Conservation (phyloP, 2,329 filamentous ascomycete species). For the Penicillium sp. region DNA sequence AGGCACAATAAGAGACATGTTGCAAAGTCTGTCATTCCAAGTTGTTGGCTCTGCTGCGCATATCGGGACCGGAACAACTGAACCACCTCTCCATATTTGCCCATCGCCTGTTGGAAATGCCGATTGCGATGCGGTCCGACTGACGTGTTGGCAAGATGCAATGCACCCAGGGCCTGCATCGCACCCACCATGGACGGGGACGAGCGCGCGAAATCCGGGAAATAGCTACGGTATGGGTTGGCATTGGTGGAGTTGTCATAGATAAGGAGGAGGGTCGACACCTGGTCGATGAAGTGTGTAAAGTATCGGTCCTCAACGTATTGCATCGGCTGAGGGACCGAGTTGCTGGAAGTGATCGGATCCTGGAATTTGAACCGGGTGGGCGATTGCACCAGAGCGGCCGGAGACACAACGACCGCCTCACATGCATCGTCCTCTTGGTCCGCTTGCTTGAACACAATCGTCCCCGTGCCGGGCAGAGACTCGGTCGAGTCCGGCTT, state of each 20-base stretch:
- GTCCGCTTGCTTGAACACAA: slow-evolving; percentile 11
- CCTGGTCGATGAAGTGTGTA: slow-evolving; percentile 35
- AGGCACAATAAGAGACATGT: slow-evolving; percentile 36
- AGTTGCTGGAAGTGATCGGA: slow-evolving; percentile 15
- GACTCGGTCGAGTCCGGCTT: slow-evolving; percentile 16
- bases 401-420: slow-evolving; percentile 28
- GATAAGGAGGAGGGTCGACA: slow-evolving; percentile 35
- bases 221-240: slow-evolving; percentile 37
- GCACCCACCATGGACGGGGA: slow-evolving; percentile 37
- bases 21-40: slow-evolving; percentile 33
- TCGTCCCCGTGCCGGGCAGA: slow-evolving; percentile 5
- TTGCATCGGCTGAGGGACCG: slow-evolving; percentile 23
- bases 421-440: slow-evolving; percentile 15
- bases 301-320: slow-evolving; percentile 35
- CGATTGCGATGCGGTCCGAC: slow-evolving; percentile 29
- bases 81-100: slow-evolving; percentile 40
- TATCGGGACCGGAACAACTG: slow-evolving; percentile 32
- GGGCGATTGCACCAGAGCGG: slow-evolving; percentile 18
- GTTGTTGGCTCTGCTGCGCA: slow-evolving; percentile 23
- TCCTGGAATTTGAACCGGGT: slow-evolving; percentile 29
- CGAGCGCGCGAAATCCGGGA: slow-evolving; percentile 34
- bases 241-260: slow-evolving; percentile 38
- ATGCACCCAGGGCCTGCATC: slow-evolving; percentile 42
- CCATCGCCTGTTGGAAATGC: slow-evolving; percentile 41
- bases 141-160: slow-evolving; percentile 43